A percentile compares a stretch with the other conserved stretches of the same genome.
Evolutionary conservation across 2,329 filamentous ascomycete genomes (phyloP).

Genomic region (Trichoderma asperellum): DNA sequence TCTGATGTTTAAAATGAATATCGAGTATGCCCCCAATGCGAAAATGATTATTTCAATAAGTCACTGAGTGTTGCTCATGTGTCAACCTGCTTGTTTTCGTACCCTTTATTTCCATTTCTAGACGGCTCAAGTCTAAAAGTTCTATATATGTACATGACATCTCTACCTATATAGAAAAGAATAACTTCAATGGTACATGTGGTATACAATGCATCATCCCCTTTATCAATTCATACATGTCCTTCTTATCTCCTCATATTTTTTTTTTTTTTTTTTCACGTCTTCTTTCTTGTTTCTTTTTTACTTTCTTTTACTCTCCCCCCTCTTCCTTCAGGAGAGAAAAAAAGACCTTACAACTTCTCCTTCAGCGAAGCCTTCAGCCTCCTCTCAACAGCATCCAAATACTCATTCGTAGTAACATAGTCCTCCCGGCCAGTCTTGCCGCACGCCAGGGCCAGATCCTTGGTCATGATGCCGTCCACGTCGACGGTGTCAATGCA

Average conservation of each 20-base stretch:
- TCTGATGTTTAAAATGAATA: no score
- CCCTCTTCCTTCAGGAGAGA: background rate
- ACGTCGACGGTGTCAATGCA: constrained; percentile 92
- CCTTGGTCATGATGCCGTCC: constrained; percentile 99
- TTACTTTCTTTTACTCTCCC: background rate
- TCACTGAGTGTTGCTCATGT: background rate
- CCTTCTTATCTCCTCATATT: background rate
- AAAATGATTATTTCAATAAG: no score
- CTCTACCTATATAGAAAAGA: constrained; percentile 8
- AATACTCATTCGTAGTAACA: constrained; percentile 90
- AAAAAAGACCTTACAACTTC: constrained; percentile 62
- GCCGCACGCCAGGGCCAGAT: constrained; percentile 91
- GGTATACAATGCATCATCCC: constrained; percentile 5
- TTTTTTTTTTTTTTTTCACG: background rate
- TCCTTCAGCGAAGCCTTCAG: constrained; percentile 79
- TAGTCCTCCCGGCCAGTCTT: constrained; percentile 83
- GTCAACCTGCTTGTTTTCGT: background rate
- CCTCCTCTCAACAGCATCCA: constrained; percentile 88
- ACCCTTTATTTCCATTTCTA: background rate
- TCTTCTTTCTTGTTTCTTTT: background rate
- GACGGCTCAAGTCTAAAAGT: constrained; percentile 8
- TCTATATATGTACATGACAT: constrained; percentile 11
- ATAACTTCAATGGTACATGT: constrained; percentile 20
- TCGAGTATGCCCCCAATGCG: no score
- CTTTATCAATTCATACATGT: background rate